phyloP scores from a whole-genome alignment of 495 filamentous ascomycete species.

The Amphirosellinia nigrospora region DNA sequence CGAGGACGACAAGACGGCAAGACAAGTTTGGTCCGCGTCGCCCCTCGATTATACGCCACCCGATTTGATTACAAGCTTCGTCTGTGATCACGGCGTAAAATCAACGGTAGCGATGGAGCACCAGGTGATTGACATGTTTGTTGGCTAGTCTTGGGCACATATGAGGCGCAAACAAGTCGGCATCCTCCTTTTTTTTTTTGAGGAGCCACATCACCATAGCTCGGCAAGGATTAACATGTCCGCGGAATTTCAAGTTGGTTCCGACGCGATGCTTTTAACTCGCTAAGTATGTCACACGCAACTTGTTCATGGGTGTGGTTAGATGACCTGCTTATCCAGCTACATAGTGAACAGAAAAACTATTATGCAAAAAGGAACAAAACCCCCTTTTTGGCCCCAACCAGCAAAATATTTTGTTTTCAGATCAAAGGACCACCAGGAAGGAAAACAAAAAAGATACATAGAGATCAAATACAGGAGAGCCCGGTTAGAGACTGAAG shows the following conservation, averaged over 20 bases:
- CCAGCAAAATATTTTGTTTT: conserved; percentile 3
- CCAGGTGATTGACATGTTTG: conserved; percentile 40
- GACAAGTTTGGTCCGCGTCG: conserved; percentile 37
- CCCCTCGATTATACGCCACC: conserved; percentile 89
- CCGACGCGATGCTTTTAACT: neutral
- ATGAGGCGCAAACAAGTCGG: neutral
- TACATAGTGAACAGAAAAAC: conserved; percentile 10
- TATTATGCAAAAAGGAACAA: conserved; percentile 4
- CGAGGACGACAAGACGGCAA: conserved; percentile 39
- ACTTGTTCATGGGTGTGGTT: conserved; percentile 5
- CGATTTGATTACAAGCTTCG: conserved; percentile 68
- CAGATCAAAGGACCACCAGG: neutral
- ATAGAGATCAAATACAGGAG: neutral
- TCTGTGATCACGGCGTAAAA: conserved; percentile 53
- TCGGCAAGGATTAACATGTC: neutral
- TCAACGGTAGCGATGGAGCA: conserved; percentile 42
- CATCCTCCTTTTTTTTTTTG: neutral
- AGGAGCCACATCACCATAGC: neutral
- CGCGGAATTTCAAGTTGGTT: neutral
- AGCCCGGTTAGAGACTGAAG: neutral
- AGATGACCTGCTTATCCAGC: conserved; percentile 21
- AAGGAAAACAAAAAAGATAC: neutral
- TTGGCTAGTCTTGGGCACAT: conserved; percentile 26
- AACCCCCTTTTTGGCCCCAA: neutral
- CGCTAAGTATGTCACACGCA: conserved; percentile 13